phyloP scores from a whole-genome alignment of 805 yeast genomes.

The Tetrapisispora taiwanensis region DNA sequence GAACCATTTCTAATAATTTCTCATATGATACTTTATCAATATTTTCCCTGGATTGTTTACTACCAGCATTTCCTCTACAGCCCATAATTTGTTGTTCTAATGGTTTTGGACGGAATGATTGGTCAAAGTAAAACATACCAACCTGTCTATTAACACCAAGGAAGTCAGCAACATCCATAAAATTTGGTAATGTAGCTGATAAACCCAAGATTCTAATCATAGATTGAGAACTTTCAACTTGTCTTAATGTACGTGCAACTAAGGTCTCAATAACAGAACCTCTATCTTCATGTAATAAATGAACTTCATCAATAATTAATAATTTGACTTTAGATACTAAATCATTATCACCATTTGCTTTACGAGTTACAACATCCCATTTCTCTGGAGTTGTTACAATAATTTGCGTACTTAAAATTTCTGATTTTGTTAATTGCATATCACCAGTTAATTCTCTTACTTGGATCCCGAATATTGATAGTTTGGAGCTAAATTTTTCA shows the following conservation, averaged over 20 bases:
- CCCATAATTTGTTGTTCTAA: conserved; percentile 81
- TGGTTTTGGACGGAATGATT: conserved; percentile 88
- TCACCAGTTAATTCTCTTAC: conserved; percentile 92
- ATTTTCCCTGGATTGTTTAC: conserved; percentile 55
- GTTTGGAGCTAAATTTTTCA: conserved; percentile 68
- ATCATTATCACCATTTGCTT: conserved; percentile 81
- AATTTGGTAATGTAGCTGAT: conserved; percentile 90
- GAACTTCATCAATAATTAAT: conserved; percentile 91
- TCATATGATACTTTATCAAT: conserved; percentile 70
- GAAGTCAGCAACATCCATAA: conserved; percentile 88
- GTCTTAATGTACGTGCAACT: conserved; percentile 88
- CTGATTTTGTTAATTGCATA: conserved; percentile 80
- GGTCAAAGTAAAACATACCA: conserved; percentile 93
- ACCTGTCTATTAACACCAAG: conserved; percentile 79
- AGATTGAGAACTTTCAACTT: conserved; percentile 87
- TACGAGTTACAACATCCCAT: conserved; percentile 96
- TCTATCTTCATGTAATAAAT: conserved; percentile 91
- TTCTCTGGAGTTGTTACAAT: conserved; percentile 93
- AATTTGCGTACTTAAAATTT: conserved; percentile 71
- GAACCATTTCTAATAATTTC: conserved; percentile 56
- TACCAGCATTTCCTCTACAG: conserved; percentile 76
- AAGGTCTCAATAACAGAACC: conserved; percentile 95
- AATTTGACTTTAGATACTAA: conserved; percentile 74
- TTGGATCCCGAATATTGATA: conserved; percentile 75
- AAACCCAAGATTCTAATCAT: conserved; percentile 91